Base-by-base conservation (phyloP, 495 filamentous ascomycete species). In the Neurospora cerealis region DNA sequence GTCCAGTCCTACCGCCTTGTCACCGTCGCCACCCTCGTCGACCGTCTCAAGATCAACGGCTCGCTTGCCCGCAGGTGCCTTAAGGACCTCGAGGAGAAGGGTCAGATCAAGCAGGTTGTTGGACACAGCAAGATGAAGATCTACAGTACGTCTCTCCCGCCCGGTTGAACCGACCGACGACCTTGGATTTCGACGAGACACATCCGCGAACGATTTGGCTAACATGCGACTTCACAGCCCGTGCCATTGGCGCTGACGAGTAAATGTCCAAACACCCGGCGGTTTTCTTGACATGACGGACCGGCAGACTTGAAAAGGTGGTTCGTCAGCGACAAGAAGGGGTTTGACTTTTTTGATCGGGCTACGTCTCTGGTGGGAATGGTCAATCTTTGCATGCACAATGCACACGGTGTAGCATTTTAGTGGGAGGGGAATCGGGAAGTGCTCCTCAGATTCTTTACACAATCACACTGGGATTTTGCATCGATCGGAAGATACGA, bases 1-100 rank as follows among this genome's bases (percentile, higher is more conserved):
- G 96, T 99, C 78, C 96, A 98, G 86, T 97, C 96, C 75, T 99
- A 98, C 92, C 94, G 96, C 80, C 94, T 99, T 86, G 93, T 99
- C 89, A 99, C 96, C 80, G 93, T 98, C 82, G 93, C 96, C 79
- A 94, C 92, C 79, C 95, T 99, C 79, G 96, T 99, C 89, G 96
- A 99, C 84, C 89, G 96, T 83, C 90, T 98, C 84, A 99, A 99
- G 94, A 97, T 99, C 90, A 99, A 99, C 87, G 96, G 96, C 82
- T 95, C 92, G 80, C 88, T 99, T 80, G 96, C 96, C 77, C 90
- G 96, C 81, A 86, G 88, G 84, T 94, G 93, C 84, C 88, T 99
- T 74, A 89, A 88, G 80, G 96, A 99, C 84, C 87, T 99, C 76
- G 96, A 99, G 90, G 94, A 94, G 88, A 95, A 94, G 90, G 96